Evolutionary conservation across 2,329 filamentous ascomycete species (phyloP).

Genomic region (Talaromyces islandicus): DNA sequence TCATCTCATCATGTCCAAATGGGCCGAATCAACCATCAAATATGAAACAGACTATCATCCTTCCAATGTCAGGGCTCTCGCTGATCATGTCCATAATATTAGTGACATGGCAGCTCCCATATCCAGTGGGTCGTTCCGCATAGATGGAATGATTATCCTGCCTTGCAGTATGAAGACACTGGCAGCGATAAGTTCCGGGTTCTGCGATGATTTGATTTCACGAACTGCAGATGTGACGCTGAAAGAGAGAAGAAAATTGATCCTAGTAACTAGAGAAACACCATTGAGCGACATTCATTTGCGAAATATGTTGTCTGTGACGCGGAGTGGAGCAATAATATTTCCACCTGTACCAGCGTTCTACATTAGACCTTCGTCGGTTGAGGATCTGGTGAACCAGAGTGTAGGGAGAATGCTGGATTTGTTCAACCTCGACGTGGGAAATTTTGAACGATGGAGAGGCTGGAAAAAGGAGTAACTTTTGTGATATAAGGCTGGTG

Average conservation of each 20-base stretch:
- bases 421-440: slow-evolving; percentile 38
- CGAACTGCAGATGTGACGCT: slow-evolving; percentile 43
- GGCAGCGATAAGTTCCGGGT: slow-evolving; percentile 36
- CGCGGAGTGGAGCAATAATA: slow-evolving; percentile 35
- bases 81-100: slow-evolving; percentile 33
- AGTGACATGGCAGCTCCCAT: slow-evolving; percentile 43
- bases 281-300: slow-evolving; percentile 44
- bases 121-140: slow-evolving; percentile 40
- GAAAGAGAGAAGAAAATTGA: slow-evolving; percentile 38
- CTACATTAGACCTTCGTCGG: slow-evolving; percentile 34
- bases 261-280: slow-evolving; percentile 40
- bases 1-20: slow-evolving; percentile 45
- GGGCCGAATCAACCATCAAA: slow-evolving; percentile 44
- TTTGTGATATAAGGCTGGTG: too few species aligned
- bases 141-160: slow-evolving; percentile 43
- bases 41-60: slow-evolving; percentile 41
- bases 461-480: slow-evolving; percentile 17
- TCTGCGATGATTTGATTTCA: slow-evolving; percentile 42
- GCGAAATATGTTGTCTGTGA: slow-evolving; percentile 40
- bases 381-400: slow-evolving; percentile 42
- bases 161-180: slow-evolving; percentile 48
- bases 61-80: slow-evolving; percentile 32
- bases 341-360: slow-evolving; percentile 42
- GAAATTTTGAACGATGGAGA: slow-evolving; percentile 24
- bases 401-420: slow-evolving; percentile 45